Base-by-base conservation (phyloP, 768 basidiomycete genomes). In the Sarcodon aspratus region DNA sequence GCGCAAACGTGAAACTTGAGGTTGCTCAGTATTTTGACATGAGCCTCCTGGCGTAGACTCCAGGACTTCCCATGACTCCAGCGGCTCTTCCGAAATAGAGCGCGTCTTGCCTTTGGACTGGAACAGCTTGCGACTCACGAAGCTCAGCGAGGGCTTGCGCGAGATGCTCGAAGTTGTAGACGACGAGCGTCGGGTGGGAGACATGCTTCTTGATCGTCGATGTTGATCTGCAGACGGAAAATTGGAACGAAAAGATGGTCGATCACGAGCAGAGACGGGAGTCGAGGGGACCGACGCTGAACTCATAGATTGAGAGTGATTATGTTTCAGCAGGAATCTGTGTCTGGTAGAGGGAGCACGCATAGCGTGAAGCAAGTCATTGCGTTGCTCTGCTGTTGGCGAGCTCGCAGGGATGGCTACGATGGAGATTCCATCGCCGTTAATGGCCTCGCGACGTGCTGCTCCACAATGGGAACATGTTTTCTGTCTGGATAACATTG, bases 21-120 rank as follows among this genome's bases (percentile, higher is more conserved):
- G 17, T 40, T 33, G 43, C 60, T 15, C 17, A 13, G 8, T 13
- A 13, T 9, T 27, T 17, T 15, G 40, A 9, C 9, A 9, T 9
- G 40, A 42, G 13, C 40, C 57, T 27, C 21, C 21, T 27, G 21
- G 21, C 21, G 21, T 27, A 7, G 58, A 55, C 44, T 63, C 63
- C 3, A 77, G 54, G n/a, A 74, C 61, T 55, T 76, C 74, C 75
- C 75, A 77, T 10, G 64, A 47, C 12, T 75, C 68, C 31, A 70
- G 49, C 7, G 62, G 53, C 50, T 72, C 71, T 37, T 44, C 40
- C 40, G 15, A 9, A 17, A 27, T 5, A 9, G 40, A 42, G 17
- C 27, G 15, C 17, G 15, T 27, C 40, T 42, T 42, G 8, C 40
- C 40, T 27, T 42, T 42, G 40, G 15, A 27, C 15, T 15, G 17